phyloP scores from a whole-genome alignment of 805 yeast species.

The Saturnispora dispora region DNA sequence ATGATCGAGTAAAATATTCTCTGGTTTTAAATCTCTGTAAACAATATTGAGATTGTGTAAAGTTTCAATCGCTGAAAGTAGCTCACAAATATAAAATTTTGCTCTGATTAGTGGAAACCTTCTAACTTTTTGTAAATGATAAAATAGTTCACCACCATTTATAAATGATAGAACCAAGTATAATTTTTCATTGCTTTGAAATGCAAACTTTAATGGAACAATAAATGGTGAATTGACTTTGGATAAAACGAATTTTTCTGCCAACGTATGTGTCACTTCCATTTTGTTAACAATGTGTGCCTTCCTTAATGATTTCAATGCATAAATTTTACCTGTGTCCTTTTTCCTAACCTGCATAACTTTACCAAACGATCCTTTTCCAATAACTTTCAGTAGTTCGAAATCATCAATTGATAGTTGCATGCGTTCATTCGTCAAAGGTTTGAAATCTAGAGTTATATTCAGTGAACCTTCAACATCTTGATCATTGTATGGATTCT shows the following conservation, averaged over 20 bases:
- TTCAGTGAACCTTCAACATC: constrained; percentile 33
- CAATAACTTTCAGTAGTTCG: constrained; percentile 87
- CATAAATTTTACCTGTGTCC: constrained; percentile 91
- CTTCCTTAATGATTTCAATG: constrained; percentile 86
- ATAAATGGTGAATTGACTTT: constrained; percentile 91
- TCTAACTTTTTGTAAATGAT: constrained; percentile 87
- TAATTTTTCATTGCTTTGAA: constrained; percentile 93
- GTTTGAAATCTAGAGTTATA: constrained; percentile 27
- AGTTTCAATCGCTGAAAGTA: constrained; percentile 86
- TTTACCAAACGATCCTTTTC: constrained; percentile 97
- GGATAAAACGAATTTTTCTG: constrained; percentile 92
- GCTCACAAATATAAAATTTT: constrained; percentile 89
- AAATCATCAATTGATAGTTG: constrained; percentile 83
- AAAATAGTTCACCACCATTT: constrained; percentile 95
- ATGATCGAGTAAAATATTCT: constrained; percentile 85
- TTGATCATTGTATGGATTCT: constrained; percentile 27
- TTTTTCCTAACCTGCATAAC: constrained; percentile 97
- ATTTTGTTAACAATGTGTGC: constrained; percentile 89
- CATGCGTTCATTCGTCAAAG: constrained; percentile 30
- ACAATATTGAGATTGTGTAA: constrained; percentile 86
- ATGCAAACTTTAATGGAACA: constrained; percentile 91
- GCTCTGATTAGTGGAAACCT: constrained; percentile 82
- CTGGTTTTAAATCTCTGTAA: constrained; percentile 94
- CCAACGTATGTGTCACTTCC: constrained; percentile 93
- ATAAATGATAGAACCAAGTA: constrained; percentile 87